Percentiles rank a stretch among this genome's conserved stretches.
Evolutionary conservation across 108 stramenopile genomes (phyloP).

Genomic region (Poteriospumella lacustris): DNA sequence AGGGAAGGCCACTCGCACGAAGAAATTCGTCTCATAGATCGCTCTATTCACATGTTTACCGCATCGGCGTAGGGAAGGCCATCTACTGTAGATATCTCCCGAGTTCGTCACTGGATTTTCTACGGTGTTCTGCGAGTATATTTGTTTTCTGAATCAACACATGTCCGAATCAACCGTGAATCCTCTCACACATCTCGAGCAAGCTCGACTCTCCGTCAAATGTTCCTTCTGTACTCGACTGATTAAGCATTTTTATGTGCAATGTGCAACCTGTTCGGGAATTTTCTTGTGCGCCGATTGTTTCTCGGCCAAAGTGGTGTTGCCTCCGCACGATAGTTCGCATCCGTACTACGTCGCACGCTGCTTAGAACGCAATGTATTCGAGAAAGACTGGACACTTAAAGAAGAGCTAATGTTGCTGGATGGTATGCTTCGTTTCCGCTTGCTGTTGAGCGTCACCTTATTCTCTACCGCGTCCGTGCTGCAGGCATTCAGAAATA

Average conservation of each 20-base stretch:
- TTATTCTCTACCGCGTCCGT: not conserved
- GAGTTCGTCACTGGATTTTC: no score
- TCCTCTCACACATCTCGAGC: no score
- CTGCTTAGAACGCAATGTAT: not conserved
- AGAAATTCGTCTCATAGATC: no score
- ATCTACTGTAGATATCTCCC: no score
- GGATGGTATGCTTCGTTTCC: slow-evolving; percentile 10
- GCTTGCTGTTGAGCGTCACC: no score
- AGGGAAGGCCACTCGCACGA: no score
- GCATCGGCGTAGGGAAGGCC: no score
- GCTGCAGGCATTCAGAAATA: slow-evolving; percentile 1
- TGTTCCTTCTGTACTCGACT: not conserved
- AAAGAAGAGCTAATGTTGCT: slow-evolving; percentile 15
- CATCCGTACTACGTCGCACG: not conserved
- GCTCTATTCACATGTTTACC: no score
- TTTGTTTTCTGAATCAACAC: no score
- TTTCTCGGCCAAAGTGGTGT: not conserved
- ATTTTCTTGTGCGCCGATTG: slow-evolving; percentile 13
- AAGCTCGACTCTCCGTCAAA: not conserved
- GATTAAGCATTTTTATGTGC: not conserved
- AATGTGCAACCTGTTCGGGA: not conserved
- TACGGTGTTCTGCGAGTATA: no score
- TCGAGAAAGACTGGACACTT: slow-evolving; percentile 18
- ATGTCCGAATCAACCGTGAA: no score
- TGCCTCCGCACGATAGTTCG: not conserved